Conservation (phyloP, 2,329 filamentous ascomycete species). For the Claviceps capensis region DNA sequence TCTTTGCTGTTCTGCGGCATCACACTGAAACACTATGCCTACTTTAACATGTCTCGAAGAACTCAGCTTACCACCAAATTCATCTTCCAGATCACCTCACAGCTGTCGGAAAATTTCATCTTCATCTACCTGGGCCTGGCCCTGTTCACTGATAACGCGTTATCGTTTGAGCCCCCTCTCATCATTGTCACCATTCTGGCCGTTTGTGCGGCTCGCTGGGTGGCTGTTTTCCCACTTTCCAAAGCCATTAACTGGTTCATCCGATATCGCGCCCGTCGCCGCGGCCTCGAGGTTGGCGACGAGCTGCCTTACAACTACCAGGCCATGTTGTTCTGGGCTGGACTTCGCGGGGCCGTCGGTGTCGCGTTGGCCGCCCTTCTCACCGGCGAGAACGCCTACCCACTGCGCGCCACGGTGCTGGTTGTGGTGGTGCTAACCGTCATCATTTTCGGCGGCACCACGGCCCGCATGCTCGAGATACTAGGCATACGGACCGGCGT, state of each 20-base stretch:
- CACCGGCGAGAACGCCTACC: constrained; percentile 65
- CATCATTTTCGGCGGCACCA: constrained; percentile 97
- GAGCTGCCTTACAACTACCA: constrained; percentile 92
- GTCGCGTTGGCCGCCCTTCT: constrained; percentile 87
- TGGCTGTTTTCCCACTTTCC: constrained; percentile 88
- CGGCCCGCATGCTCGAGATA: constrained; percentile 94
- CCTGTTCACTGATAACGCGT: constrained; percentile 77
- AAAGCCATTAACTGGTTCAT: constrained; percentile 86
- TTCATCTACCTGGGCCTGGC: constrained; percentile 97
- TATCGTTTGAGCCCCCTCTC: constrained; percentile 87
- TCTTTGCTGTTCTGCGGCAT: constrained; percentile 96
- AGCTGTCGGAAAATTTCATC: constrained; percentile 97
- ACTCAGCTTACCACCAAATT: constrained; percentile 98
- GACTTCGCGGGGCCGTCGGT: constrained; percentile 85
- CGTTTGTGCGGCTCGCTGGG: constrained; percentile 84
- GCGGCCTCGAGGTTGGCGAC: constrained; percentile 61
- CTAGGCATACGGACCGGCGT: constrained; percentile 92
- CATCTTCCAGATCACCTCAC: constrained; percentile 85
- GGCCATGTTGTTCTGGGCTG: constrained; percentile 99
- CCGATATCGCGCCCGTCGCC: constrained; percentile 65
- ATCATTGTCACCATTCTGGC: constrained; percentile 87
- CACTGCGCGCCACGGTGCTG: constrained; percentile 84
- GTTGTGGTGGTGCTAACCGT: constrained; percentile 95
- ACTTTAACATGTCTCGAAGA: constrained; percentile 98
- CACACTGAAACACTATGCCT: constrained; percentile 95